phyloP scores from a whole-genome alignment of 768 basidiomycete genomes.

The Mrakia hoshinonis region DNA sequence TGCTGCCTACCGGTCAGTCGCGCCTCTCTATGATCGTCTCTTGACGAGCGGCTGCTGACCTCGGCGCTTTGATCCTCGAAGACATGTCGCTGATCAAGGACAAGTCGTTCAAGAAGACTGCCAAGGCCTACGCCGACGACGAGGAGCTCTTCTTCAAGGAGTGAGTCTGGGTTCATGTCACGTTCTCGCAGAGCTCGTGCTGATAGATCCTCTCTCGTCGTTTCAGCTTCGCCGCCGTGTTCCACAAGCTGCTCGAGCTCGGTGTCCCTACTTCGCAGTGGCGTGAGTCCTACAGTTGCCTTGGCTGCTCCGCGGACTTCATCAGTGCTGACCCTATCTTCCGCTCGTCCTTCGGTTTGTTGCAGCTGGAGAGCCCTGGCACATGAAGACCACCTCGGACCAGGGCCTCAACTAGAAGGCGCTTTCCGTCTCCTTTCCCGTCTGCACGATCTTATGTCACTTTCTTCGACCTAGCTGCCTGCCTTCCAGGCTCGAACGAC shows the following conservation, averaged over 20 bases:
- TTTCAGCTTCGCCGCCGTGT: conserved; percentile 67
- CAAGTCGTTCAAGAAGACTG: conserved; percentile 83
- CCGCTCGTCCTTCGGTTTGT: no score
- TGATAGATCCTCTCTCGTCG: conserved; percentile 2
- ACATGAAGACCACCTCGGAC: conserved; percentile 51
- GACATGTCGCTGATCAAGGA: conserved; percentile 62
- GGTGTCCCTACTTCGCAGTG: conserved; percentile 78
- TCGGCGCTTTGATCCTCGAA: no score
- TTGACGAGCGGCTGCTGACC: background rate
- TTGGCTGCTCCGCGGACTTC: no score
- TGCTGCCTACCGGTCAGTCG: conserved; percentile 66
- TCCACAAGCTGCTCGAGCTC: conserved; percentile 77
- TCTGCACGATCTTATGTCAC: no score
- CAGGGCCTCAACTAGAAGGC: conserved; percentile 31
- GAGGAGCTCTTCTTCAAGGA: conserved; percentile 87
- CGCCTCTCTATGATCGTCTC: background rate
- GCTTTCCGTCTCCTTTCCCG: background rate
- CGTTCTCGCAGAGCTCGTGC: no score
- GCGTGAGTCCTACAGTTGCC: no score
- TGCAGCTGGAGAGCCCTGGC: conserved; percentile 61
- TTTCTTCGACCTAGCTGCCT: no score
- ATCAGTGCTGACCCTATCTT: no score
- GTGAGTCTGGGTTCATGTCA: conserved; percentile 46
- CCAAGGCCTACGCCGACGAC: conserved; percentile 76
- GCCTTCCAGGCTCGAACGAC: no score